phyloP scores from a whole-genome alignment of 164 flowering plant species.

The Chimonanthus praecox region DNA sequence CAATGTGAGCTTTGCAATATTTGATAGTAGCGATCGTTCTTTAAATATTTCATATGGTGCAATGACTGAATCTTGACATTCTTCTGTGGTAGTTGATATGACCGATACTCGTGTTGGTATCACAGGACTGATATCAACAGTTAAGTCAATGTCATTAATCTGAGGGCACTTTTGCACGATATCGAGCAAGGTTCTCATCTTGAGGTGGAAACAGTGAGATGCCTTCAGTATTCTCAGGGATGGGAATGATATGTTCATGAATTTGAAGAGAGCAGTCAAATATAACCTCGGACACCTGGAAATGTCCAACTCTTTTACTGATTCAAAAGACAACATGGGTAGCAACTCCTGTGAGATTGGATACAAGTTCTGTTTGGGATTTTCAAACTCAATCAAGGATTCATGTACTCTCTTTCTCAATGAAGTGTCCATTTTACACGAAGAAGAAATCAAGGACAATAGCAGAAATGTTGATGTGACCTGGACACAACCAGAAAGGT shows the following conservation, averaged over 20 bases:
- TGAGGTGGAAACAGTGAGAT: conserved; percentile 42
- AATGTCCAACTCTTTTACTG: conserved; percentile 56
- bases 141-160: conserved; percentile 50
- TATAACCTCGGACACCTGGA: conserved; percentile 52
- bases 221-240: conserved; percentile 51
- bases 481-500: conserved; percentile 76
- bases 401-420: conserved; percentile 22
- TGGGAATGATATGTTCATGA: conserved; percentile 62
- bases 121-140: conserved; percentile 50
- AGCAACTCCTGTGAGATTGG: conserved; percentile 10
- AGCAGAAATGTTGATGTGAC: conserved; percentile 39
- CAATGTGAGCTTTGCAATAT: conserved; percentile 50
- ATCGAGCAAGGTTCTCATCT: conserved; percentile 23
- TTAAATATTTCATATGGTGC: conserved; percentile 1
- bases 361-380: conserved; percentile 5
- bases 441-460: conserved; percentile 48
- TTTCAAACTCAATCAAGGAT: conserved; percentile 17
- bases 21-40: conserved; percentile 21
- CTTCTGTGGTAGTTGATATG: conserved; percentile 10
- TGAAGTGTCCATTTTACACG: conserved; percentile 19
- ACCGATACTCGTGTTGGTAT: conserved; percentile 28
- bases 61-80: conserved; percentile 1
- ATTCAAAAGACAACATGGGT: conserved; percentile 39
- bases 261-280: conserved; percentile 39
- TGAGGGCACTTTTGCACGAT: conserved; percentile 41